Conservation (phyloP, 768 basidiomycete species). For the Cystofilobasidium bisporidii region DNA sequence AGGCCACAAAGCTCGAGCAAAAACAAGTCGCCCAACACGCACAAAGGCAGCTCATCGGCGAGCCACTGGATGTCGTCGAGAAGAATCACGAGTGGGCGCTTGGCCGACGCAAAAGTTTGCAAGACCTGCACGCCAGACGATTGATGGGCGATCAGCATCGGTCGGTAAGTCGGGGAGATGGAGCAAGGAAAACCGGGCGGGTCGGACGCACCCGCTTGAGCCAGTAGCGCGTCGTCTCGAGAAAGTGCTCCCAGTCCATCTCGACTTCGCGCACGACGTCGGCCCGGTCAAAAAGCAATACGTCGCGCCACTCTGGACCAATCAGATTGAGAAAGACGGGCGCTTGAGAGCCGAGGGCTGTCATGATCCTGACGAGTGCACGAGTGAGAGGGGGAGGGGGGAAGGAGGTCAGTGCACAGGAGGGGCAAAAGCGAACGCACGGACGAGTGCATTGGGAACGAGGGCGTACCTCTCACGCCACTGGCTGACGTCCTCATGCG, state of each 20-base stretch:
- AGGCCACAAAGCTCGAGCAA: too few species aligned
- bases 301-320: conserved; percentile 28
- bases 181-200: too few species aligned
- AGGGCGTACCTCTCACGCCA: conserved; percentile 29
- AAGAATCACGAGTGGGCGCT: conserved; percentile 15
- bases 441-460: background rate
- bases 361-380: conserved; percentile 25
- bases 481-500: conserved; percentile 30
- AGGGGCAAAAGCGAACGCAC: too few species aligned
- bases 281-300: conserved; percentile 23
- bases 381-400: background rate
- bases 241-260: conserved; percentile 24
- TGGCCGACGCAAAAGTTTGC: conserved; percentile 18
- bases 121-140: background rate
- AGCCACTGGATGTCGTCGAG: conserved; percentile 26
- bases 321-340: conserved; percentile 32
- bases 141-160: background rate
- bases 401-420: too few species aligned
- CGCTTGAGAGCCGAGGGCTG: conserved; percentile 31
- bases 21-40: too few species aligned
- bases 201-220: conserved; percentile 3
- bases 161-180: too few species aligned
- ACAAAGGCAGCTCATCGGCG: conserved; percentile 19
- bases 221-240: background rate
- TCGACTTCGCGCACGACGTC: background rate